Base-by-base conservation (phyloP, 345 rosid genomes). In the Arabidopsis arenosa region DNA sequence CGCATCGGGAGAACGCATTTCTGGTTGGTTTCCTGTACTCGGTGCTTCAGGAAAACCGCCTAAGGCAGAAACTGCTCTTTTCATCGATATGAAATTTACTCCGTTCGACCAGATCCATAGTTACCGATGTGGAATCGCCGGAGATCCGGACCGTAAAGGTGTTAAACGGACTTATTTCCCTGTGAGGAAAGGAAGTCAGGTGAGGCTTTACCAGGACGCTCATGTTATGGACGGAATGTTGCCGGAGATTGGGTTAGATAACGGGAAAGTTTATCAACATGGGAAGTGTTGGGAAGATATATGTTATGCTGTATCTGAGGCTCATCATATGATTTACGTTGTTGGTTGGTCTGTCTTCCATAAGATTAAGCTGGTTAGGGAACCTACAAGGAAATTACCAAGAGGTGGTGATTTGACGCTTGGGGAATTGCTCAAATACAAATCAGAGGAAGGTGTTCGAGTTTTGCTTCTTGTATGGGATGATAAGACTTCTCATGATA, bases 241-340 rank as follows among this genome's bases (percentile, higher is more conserved):
- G 76, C 91, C 89, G 2, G 72, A 76, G 35, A 84, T 92, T 14
- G 40, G 68, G 32, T 53, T 92, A 62, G 94, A 89, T 9, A 77
- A 58, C 0, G 85, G 90, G 47, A 72, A 72, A 55, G 78, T 82
- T 51, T 92, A 80, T 53, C 68, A 49, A 75, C 92, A 83, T 0
- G 83, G 69, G 0, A 84, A 80, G 5, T 95, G 99, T 63, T 95
- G 99, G 99, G 99, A 95, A 77, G 99, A 95, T 75, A 88, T 95
- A 32, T 92, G 99, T 47, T 63, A 83, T 72, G 97, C 99, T 0
- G 82, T 95, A 9, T 86, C 88, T 0, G 99, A 92, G 70, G 99
- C 99, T 78, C 99, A 95, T 58, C 98, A 95, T 73, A n/a, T 95
- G 90, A 75, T 95, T 48, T 95, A 95, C 81, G 73, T 95, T 3